Percentiles rank a stretch among this genome's conserved stretches.
Evolutionary conservation across 768 basidiomycete species (phyloP).

Genomic region (Hypholoma sublateritium): DNA sequence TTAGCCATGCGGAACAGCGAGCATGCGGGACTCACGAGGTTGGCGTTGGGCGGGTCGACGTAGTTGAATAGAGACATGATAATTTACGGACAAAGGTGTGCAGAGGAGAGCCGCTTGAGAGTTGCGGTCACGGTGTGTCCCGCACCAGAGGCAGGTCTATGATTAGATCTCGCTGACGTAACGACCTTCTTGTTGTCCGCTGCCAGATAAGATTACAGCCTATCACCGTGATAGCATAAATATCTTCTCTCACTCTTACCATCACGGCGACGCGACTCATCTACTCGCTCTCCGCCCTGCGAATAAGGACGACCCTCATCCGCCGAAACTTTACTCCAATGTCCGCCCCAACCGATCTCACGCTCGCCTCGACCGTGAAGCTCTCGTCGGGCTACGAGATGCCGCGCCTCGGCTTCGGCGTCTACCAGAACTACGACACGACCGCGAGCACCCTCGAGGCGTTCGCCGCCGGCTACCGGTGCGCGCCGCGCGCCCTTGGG

Average conservation of each 20-base stretch:
- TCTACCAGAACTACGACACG: conserved; percentile 65
- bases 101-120: neutral
- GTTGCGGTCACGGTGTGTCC: neutral
- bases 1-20: neutral
- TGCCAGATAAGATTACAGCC: neutral
- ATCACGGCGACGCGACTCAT: neutral
- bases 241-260: neutral
- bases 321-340: neutral
- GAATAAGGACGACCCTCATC: neutral
- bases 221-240: neutral
- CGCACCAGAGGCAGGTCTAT: neutral
- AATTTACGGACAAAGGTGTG: neutral
- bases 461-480: conserved; percentile 60
- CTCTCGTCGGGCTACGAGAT: conserved; percentile 47
- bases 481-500: neutral
- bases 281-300: neutral
- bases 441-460: conserved; percentile 58
- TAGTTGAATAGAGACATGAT: conserved; percentile 54
- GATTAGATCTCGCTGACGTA: neutral
- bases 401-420: conserved; percentile 70
- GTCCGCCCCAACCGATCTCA: conserved; percentile 7
- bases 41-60: conserved; percentile 60
- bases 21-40: conserved; percentile 47
- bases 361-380: conserved; percentile 21
- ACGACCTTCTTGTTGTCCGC: neutral